These are phyloP conservation scores for Aspergillus texensis DNA, from an alignment of 2,329 filamentous ascomycete species.

Conservation along the genomic window DNA sequence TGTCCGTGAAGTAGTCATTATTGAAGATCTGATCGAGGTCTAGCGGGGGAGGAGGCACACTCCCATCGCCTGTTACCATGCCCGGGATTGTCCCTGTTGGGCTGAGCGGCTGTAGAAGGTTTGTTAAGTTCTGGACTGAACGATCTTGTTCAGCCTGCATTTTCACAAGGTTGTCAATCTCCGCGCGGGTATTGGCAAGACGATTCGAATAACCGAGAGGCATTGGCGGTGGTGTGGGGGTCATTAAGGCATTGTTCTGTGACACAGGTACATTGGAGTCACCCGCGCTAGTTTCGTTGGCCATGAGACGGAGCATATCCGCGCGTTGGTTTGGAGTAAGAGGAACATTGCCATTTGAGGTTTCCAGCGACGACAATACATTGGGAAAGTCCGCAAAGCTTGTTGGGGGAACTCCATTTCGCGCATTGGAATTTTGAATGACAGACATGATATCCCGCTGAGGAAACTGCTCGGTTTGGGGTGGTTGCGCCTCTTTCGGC, in stretches of 20 bases:
- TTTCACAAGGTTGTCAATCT: conserved; percentile 77
- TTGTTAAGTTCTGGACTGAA: conserved; percentile 74
- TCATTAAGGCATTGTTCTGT: conserved; percentile 60
- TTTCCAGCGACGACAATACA: conserved; percentile 49
- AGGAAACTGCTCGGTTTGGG: conserved; percentile 30
- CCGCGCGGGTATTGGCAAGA: conserved; percentile 68
- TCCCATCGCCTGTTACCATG: conserved; percentile 48
- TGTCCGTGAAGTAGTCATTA: conserved; percentile 57
- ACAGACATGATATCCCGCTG: conserved; percentile 53
- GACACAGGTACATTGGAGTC: conserved; percentile 41
- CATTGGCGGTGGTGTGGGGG: conserved; percentile 58
- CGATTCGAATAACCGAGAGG: conserved; percentile 50
- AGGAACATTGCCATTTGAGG: conserved; percentile 44
- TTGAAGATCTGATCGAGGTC: conserved; percentile 63
- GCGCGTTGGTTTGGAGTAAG: conserved; percentile 50
- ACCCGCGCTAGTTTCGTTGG: conserved; percentile 47
- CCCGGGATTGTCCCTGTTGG: conserved; percentile 79
- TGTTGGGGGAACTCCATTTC: conserved; percentile 40
- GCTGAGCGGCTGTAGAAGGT: conserved; percentile 75
- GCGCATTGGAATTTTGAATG: conserved; percentile 51
- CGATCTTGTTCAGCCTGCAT: conserved; percentile 78
- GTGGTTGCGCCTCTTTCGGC: conserved; percentile 22
- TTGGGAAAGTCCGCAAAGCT: conserved; percentile 48
- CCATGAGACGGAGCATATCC: conserved; percentile 52
- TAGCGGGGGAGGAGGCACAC: conserved; percentile 48